phyloP scores from a whole-genome alignment of 257 asterid species.

The Paulownia fortunei region DNA sequence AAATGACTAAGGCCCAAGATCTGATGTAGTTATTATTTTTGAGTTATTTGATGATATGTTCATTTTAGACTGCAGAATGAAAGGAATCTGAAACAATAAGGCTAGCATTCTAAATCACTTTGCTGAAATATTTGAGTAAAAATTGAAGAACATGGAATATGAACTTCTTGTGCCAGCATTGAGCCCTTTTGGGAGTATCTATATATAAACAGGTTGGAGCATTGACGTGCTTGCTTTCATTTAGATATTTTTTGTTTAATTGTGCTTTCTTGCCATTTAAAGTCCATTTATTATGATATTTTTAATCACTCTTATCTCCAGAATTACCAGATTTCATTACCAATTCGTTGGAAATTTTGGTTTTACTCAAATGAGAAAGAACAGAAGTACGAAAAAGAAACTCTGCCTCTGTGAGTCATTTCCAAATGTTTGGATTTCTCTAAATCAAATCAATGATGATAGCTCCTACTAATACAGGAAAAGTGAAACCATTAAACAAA shows the following conservation, averaged over 20 bases:
- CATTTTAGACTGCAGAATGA: neutral
- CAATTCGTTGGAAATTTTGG: neutral
- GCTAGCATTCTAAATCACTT: neutral
- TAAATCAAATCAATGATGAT: neutral
- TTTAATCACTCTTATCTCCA: neutral
- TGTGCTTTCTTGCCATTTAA: neutral
- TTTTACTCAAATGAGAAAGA: neutral
- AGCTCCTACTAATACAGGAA: neutral
- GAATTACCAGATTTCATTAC: neutral
- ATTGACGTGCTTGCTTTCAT: neutral
- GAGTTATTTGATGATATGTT: neutral
- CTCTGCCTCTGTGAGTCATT: neutral
- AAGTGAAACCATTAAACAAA: neutral
- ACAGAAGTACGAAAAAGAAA: neutral
- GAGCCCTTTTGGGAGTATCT: neutral
- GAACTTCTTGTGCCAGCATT: neutral
- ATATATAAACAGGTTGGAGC: neutral
- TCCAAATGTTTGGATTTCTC: neutral
- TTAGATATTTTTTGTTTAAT: neutral
- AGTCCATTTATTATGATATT: neutral
- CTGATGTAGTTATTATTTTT: neutral
- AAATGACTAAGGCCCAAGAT: neutral
- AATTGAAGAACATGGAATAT: neutral
- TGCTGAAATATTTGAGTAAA: neutral
- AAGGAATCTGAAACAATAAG: neutral